Percentiles rank a stretch among this genome's conserved stretches.
Conservation (phyloP, 176 grass and related monocot species). For the Cenchrus purpureus region DNA sequence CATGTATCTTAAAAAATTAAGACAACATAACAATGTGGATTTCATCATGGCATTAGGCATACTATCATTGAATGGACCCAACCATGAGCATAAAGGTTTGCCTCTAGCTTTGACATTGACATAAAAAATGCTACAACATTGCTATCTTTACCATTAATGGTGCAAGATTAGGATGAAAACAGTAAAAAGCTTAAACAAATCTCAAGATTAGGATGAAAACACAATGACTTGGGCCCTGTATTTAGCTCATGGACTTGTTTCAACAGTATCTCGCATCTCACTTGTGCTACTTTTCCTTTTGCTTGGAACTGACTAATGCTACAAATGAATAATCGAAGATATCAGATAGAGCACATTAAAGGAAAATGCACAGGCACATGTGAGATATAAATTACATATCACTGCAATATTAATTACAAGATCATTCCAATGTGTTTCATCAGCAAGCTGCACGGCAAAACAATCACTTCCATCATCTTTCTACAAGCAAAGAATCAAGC, state of each 20-base stretch:
- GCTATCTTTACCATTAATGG: too few relatives aligned
- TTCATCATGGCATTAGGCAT: too few relatives aligned
- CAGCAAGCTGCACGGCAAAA: slow-evolving; percentile 76
- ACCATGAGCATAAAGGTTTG: too few relatives aligned
- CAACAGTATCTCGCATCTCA: slow-evolving; percentile 79
- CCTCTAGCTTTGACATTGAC: too few relatives aligned
- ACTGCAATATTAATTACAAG: slow-evolving; percentile 98
- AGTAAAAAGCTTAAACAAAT: neutral
- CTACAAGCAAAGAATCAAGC: slow-evolving; percentile 46
- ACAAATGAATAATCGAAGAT: slow-evolving; percentile 25
- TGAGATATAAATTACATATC: slow-evolving; percentile 53
- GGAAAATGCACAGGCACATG: neutral
- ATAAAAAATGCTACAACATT: too few relatives aligned
- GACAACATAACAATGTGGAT: too few relatives aligned
- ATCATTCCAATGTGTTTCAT: slow-evolving; percentile 82
- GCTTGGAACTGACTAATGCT: slow-evolving; percentile 84
- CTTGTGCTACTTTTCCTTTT: slow-evolving; percentile 95
- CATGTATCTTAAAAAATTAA: too few relatives aligned
- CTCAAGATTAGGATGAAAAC: slow-evolving; percentile 11
- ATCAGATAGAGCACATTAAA: neutral
- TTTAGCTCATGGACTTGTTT: slow-evolving; percentile 68
- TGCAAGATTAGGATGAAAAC: neutral
- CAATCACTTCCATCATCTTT: slow-evolving; percentile 76
- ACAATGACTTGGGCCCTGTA: slow-evolving; percentile 75
- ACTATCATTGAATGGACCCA: too few relatives aligned